phyloP scores from a whole-genome alignment of 108 stramenopile genomes.

The Nannochloropsis gaditana region DNA sequence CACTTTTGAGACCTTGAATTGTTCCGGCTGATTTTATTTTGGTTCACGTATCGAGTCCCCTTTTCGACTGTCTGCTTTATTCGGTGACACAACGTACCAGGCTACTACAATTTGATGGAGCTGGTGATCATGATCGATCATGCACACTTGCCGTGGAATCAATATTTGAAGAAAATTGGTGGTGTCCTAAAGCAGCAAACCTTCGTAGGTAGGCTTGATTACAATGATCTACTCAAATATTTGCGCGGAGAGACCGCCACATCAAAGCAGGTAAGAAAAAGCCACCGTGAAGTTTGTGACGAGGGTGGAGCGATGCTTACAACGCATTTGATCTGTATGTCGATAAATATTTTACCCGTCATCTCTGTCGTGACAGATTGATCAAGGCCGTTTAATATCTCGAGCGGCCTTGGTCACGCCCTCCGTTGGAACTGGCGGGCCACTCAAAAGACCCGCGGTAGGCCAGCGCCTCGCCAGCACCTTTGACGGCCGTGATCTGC shows the following conservation, averaged over 20 bases:
- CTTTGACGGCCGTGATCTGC: neutral
- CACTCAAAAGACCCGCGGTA: slow-evolving; percentile 5
- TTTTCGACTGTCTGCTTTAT: neutral
- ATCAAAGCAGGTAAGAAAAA: neutral
- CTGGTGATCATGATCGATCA: neutral
- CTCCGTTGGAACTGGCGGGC: neutral
- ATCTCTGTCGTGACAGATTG: neutral
- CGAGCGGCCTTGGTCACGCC: neutral
- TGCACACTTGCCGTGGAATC: neutral
- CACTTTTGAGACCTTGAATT: too few species aligned
- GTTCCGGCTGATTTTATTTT: too few species aligned
- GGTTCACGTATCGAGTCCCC: neutral
- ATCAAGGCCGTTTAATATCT: slow-evolving; percentile 16
- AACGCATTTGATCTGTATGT: too few species aligned
- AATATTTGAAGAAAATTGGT: neutral
- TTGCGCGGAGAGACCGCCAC: neutral
- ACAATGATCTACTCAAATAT: neutral
- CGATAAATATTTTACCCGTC: too few species aligned
- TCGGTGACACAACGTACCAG: neutral
- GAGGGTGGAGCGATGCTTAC: too few species aligned
- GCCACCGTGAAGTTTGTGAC: too few species aligned
- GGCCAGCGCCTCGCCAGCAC: neutral
- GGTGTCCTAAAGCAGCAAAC: neutral
- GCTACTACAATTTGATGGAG: neutral
- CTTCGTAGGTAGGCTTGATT: slow-evolving; percentile 7